Evolutionary conservation across 2,329 filamentous ascomycete species (phyloP).

Genomic region (Arthroderma sp.): DNA sequence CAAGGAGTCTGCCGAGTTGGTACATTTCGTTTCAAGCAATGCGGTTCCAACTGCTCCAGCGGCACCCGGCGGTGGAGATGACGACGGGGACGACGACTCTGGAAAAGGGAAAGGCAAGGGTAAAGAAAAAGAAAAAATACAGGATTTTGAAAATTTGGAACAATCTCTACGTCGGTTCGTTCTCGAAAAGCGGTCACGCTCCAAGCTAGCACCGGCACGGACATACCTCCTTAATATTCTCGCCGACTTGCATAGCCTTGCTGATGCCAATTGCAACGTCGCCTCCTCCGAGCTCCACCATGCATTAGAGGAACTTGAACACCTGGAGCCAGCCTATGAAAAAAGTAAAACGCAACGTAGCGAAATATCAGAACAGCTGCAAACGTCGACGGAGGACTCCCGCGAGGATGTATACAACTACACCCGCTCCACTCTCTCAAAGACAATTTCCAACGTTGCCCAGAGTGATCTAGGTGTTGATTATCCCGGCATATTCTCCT

Average conservation of each 20-base stretch:
- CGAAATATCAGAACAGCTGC: slow-evolving; percentile 69
- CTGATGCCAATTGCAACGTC: slow-evolving; percentile 75
- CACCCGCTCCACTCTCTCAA: slow-evolving; percentile 60
- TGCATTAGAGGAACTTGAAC: slow-evolving; percentile 63
- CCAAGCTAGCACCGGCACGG: slow-evolving; percentile 87
- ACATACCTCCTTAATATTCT: slow-evolving; percentile 92
- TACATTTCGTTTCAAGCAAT: slow-evolving; percentile 97
- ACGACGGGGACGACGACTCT: slow-evolving; percentile 38
- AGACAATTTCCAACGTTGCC: slow-evolving; percentile 64
- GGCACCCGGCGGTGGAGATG: slow-evolving; percentile 40
- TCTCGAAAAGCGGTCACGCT: slow-evolving; percentile 84
- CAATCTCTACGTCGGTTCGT: slow-evolving; percentile 83
- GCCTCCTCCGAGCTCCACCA: slow-evolving; percentile 73
- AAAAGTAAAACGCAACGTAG: slow-evolving; percentile 65
- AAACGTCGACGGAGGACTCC: slow-evolving; percentile 68
- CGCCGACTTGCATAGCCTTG: slow-evolving; percentile 70
- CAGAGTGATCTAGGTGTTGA: slow-evolving; percentile 66
- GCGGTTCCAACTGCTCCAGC: slow-evolving; percentile 64
- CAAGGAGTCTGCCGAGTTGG: slow-evolving; percentile 83
- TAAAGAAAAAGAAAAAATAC: slow-evolving; percentile 73
- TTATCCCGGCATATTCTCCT: slow-evolving; percentile 73
- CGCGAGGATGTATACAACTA: slow-evolving; percentile 76
- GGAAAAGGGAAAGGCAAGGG: slow-evolving; percentile 48
- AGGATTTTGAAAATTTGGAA: slow-evolving; percentile 83
- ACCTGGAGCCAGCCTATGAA: slow-evolving; percentile 75